Percentiles rank a stretch among this genome's conserved stretches.
phyloP scores from a whole-genome alignment of 371 early-diverging fungal genomes.

The Phascolomyces articulosus region DNA sequence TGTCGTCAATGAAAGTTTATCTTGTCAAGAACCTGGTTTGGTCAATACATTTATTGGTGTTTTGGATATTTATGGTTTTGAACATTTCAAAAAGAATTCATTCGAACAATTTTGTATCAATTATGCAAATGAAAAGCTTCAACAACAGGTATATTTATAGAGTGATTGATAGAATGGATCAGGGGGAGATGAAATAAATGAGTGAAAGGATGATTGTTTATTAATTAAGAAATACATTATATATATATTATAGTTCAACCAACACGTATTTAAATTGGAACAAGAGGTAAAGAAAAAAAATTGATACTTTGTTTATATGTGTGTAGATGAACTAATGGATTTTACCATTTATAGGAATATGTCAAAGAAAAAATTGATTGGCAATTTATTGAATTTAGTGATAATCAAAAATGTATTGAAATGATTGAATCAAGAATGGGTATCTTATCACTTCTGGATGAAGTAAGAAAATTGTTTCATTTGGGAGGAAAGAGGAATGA shows the following conservation, averaged over 20 bases:
- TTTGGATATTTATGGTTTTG: slow-evolving; percentile 96
- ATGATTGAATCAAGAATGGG: slow-evolving; percentile 97
- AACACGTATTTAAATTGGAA: slow-evolving; percentile 82
- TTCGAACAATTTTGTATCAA: slow-evolving; percentile 99
- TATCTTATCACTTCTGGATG: slow-evolving; percentile 95
- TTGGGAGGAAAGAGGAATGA: background rate
- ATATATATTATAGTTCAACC: slow-evolving; percentile 64
- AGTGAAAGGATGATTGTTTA: background rate
- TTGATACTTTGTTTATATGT: no score
- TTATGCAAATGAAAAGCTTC: slow-evolving; percentile 97
- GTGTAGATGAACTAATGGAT: no score
- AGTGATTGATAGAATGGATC: background rate
- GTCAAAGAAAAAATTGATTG: slow-evolving; percentile 91
- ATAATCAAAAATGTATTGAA: slow-evolving; percentile 99
- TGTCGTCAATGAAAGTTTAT: slow-evolving; percentile 80
- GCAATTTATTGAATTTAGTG: slow-evolving; percentile 95
- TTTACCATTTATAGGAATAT: no score
- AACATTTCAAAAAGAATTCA: slow-evolving; percentile 97
- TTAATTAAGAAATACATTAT: background rate
- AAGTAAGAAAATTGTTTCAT: slow-evolving; percentile 50
- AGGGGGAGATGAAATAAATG: no score
- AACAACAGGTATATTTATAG: slow-evolving; percentile 73
- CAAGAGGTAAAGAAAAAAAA: slow-evolving; percentile 64
- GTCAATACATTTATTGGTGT: slow-evolving; percentile 89
- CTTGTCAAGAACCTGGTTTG: slow-evolving; percentile 54